Conservation (phyloP, 805 yeast genomes). For the Sungouiozyma ichnusensis region DNA sequence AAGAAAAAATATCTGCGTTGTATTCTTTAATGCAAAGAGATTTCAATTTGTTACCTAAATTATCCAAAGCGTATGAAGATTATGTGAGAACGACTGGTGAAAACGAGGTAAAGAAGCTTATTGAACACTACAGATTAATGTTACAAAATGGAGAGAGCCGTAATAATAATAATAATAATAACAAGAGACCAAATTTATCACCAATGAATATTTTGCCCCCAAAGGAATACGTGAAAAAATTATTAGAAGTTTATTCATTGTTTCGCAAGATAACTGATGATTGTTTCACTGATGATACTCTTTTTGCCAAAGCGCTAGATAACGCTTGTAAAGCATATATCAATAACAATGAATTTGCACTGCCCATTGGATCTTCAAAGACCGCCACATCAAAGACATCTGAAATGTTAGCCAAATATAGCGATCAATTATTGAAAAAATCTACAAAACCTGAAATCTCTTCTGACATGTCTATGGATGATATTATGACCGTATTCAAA, state of each 20-base stretch:
- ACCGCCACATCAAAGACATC: slow-evolving; percentile 69
- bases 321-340: slow-evolving; percentile 79
- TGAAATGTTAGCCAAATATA: slow-evolving; percentile 79
- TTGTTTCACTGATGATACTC: slow-evolving; percentile 53
- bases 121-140: slow-evolving; percentile 5
- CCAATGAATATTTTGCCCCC: slow-evolving; percentile 34
- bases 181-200: slow-evolving; percentile 35
- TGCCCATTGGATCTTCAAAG: slow-evolving; percentile 41
- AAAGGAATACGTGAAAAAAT: slow-evolving; percentile 65
- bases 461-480: slow-evolving; percentile 70
- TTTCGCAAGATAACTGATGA: slow-evolving; percentile 33
- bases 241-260: slow-evolving; percentile 58
- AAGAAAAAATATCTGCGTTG: slow-evolving; percentile 68
- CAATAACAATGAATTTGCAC: slow-evolving; percentile 73
- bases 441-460: slow-evolving; percentile 59
- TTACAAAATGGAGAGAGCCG: slow-evolving; percentile 8
- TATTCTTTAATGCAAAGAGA: slow-evolving; percentile 68
- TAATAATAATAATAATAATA: slow-evolving; percentile 21
- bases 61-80: slow-evolving; percentile 60
- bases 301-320: slow-evolving; percentile 80
- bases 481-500: slow-evolving; percentile 76
- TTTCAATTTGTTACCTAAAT: slow-evolving; percentile 65
- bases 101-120: slow-evolving; percentile 17
- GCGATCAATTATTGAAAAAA: slow-evolving; percentile 73
- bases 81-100: slow-evolving; percentile 62